These are phyloP conservation scores for Astraeus odoratus DNA, from an alignment of 768 basidiomycete species.

Conservation along the genomic window DNA sequence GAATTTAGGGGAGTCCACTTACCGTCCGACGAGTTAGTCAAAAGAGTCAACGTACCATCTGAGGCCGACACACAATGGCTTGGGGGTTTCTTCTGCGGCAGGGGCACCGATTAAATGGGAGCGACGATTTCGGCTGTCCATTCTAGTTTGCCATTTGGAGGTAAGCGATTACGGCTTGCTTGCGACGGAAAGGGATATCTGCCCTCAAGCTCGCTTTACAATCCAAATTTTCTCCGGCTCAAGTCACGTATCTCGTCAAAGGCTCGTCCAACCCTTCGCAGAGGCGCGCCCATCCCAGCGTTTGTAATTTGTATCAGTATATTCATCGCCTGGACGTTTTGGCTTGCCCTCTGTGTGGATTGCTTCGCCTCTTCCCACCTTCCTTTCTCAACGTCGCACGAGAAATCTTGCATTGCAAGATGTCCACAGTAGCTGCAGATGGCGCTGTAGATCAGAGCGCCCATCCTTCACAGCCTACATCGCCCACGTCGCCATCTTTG, in stretches of 20 bases:
- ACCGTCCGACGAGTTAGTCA: neutral
- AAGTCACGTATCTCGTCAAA: conserved; percentile 9
- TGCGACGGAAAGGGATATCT: conserved; percentile 12
- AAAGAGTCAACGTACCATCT: neutral
- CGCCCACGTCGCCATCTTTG: neutral
- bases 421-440: conserved; percentile 22
- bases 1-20: neutral
- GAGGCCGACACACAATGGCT: too few relatives aligned
- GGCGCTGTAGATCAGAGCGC: conserved; percentile 18
- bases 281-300: conserved; percentile 3
- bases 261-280: conserved; percentile 10
- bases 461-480: conserved; percentile 3
- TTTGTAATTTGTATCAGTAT: neutral
- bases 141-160: conserved; percentile 16
- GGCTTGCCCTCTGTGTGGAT: too few relatives aligned
- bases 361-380: conserved; percentile 9
- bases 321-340: neutral
- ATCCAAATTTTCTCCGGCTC: conserved; percentile 22
- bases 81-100: too few relatives aligned
- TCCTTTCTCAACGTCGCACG: conserved; percentile 2
- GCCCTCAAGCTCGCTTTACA: conserved; percentile 15
- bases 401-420: conserved; percentile 5
- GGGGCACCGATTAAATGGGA: too few relatives aligned
- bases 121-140: conserved; percentile 4
- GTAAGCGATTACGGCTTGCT: conserved; percentile 18